Conservation (phyloP, 2,329 filamentous ascomycete species). For the Fusarium sp. region DNA sequence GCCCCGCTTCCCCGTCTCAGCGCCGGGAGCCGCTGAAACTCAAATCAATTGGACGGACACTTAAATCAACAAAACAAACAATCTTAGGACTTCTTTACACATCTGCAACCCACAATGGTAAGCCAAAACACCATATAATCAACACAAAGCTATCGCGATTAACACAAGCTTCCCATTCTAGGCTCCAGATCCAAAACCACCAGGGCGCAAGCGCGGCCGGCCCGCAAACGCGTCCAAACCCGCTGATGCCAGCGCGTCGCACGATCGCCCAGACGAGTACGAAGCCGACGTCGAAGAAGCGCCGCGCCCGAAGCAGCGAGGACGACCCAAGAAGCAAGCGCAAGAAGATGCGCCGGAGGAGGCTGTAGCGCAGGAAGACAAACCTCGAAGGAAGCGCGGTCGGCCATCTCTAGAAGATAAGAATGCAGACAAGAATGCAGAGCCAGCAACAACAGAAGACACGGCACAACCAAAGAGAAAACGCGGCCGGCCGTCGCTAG, state of each 20-base stretch:
- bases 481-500: constrained; percentile 53
- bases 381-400: constrained; percentile 49
- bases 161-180: constrained; percentile 12
- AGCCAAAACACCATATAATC: background rate
- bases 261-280: constrained; percentile 43
- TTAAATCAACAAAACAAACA: constrained; percentile 33
- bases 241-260: constrained; percentile 46
- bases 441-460: constrained; percentile 25
- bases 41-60: constrained; percentile 25
- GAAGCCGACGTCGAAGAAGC: constrained; percentile 49
- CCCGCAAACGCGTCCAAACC: constrained; percentile 60
- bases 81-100: background rate
- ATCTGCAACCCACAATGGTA: constrained; percentile 29
- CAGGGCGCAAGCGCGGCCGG: constrained; percentile 62
- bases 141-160: background rate
- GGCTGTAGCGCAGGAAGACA: constrained; percentile 23
- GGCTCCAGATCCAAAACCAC: constrained; percentile 50
- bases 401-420: constrained; percentile 46
- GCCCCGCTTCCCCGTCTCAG: constrained; percentile 39
- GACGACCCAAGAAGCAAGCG: constrained; percentile 32
- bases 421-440: constrained; percentile 25
- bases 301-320: constrained; percentile 42
- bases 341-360: constrained; percentile 20
- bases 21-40: constrained; percentile 37
- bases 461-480: constrained; percentile 54